A percentile compares a stretch with the other conserved stretches of the same genome.
These are phyloP conservation scores for Babesia microti DNA, from an alignment of 169 alveolate species.

Conservation along the genomic window DNA sequence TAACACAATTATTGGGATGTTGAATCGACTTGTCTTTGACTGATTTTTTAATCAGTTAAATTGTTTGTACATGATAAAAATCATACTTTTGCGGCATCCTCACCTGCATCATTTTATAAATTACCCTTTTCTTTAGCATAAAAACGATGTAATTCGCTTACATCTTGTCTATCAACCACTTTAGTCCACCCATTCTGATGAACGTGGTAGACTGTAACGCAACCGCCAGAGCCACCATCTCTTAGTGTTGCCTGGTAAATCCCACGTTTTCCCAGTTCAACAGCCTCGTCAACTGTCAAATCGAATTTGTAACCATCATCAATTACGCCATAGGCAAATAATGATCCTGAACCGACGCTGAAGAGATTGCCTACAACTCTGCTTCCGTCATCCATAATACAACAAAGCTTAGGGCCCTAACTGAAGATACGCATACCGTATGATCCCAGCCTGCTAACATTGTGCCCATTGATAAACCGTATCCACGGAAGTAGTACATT, in stretches of 20 bases:
- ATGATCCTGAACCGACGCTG: slow-evolving; percentile 95
- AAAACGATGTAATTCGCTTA: slow-evolving; percentile 74
- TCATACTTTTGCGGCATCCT: too few species aligned
- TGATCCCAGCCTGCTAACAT: slow-evolving; percentile 82
- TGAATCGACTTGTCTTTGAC: too few species aligned
- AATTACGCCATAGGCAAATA: slow-evolving; percentile 96
- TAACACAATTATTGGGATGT: too few species aligned
- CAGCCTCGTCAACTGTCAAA: slow-evolving; percentile 90
- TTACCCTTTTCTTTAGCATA: slow-evolving; percentile 68
- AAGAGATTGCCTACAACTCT: slow-evolving; percentile 79
- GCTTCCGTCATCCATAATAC: slow-evolving; percentile 87
- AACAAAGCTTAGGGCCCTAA: slow-evolving; percentile 82
- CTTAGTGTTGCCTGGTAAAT: slow-evolving; percentile 96
- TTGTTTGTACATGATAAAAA: too few species aligned
- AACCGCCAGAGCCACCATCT: slow-evolving; percentile 99
- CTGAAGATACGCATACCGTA: slow-evolving; percentile 18
- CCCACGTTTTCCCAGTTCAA: slow-evolving; percentile 92
- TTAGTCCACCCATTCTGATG: slow-evolving; percentile 85
- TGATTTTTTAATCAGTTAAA: too few species aligned
- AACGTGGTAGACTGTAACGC: slow-evolving; percentile 91
- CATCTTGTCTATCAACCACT: slow-evolving; percentile 81
- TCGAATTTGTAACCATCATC: slow-evolving; percentile 86
- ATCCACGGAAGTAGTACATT: slow-evolving; percentile 87
- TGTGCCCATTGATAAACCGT: slow-evolving; percentile 97
- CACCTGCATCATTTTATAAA: too few species aligned